phyloP scores from a whole-genome alignment of 306 rosid species.

The Fragaria vesca region DNA sequence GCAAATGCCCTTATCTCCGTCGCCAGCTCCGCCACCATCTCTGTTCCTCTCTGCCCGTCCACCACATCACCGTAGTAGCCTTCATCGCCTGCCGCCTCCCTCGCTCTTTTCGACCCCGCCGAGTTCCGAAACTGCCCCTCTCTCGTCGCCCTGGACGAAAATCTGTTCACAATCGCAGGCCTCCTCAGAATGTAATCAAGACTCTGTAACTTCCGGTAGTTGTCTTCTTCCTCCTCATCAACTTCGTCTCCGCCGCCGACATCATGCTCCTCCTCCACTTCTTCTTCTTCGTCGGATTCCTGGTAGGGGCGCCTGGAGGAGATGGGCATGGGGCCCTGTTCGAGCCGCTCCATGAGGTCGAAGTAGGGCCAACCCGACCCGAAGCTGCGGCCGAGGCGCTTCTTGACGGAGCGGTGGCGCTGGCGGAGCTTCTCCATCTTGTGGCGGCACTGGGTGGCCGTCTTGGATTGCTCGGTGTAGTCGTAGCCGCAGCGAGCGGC shows the following conservation, averaged over 20 bases:
- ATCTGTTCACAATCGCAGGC: slow-evolving; percentile 24
- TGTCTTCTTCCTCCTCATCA: slow-evolving; percentile 16
- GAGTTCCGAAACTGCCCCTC: slow-evolving; percentile 12
- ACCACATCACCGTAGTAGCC: slow-evolving; percentile 17
- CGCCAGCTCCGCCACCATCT: slow-evolving; percentile 42
- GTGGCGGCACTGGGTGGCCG: slow-evolving; percentile 81
- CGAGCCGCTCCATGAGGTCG: slow-evolving; percentile 66
- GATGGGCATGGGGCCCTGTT: slow-evolving; percentile 84
- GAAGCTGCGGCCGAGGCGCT: slow-evolving; percentile 24
- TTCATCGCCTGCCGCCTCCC: slow-evolving; percentile 20
- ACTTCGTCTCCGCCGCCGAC: slow-evolving; percentile 3
- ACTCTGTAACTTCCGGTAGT: slow-evolving; percentile 40
- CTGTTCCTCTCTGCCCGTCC: slow-evolving; percentile 16
- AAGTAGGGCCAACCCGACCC: slow-evolving; percentile 58
- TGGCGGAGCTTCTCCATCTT: slow-evolving; percentile 96
- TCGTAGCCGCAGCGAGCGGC: slow-evolving; percentile 84
- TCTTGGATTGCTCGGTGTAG: slow-evolving; percentile 52
- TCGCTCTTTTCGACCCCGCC: slow-evolving; percentile 21
- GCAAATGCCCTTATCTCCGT: slow-evolving; percentile 63
- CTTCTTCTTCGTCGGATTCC: slow-evolving; percentile 5
- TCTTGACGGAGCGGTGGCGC: slow-evolving; percentile 65
- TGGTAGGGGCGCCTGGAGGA: slow-evolving; percentile 39
- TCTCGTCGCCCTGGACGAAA: slow-evolving; percentile 13
- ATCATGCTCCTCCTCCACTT: background rate
- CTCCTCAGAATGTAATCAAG: slow-evolving; percentile 41